Evolutionary conservation across 352 stramenopile species (phyloP).

Genomic region (Phytophthora hibernalis): DNA sequence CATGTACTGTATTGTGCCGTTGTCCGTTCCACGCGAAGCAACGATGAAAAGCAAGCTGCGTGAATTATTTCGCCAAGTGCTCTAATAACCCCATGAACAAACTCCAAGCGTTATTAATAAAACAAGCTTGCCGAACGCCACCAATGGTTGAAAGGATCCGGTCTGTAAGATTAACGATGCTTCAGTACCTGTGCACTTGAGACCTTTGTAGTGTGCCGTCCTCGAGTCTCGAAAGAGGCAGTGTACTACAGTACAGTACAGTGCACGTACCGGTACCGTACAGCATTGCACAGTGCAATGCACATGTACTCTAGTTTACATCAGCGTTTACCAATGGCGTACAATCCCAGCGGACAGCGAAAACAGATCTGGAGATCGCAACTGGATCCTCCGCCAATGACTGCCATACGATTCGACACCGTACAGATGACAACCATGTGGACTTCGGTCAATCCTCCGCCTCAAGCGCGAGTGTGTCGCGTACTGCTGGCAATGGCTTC

Average conservation of each 20-base stretch:
- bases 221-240: background rate
- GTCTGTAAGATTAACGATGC: too few species aligned
- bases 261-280: too few species aligned
- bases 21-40: background rate
- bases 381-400: conserved; percentile 25
- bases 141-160: too few species aligned
- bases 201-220: background rate
- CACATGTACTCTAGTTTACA: too few species aligned
- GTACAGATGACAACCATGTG: conserved; percentile 33
- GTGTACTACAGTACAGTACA: background rate
- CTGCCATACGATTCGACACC: conserved; percentile 29
- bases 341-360: conserved; percentile 15
- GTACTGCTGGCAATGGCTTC: conserved; percentile 16
- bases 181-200: background rate
- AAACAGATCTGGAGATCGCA: conserved; percentile 21
- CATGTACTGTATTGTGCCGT: too few species aligned
- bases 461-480: conserved; percentile 9
- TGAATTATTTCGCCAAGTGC: too few species aligned
- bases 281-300: too few species aligned
- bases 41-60: background rate
- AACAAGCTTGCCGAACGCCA: too few species aligned
- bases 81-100: too few species aligned
- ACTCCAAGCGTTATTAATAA: too few species aligned
- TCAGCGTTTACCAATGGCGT: conserved; percentile 10
- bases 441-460: conserved; percentile 11